phyloP scores from a whole-genome alignment of 2,329 filamentous ascomycete species.

The Aspergillus nomiae region DNA sequence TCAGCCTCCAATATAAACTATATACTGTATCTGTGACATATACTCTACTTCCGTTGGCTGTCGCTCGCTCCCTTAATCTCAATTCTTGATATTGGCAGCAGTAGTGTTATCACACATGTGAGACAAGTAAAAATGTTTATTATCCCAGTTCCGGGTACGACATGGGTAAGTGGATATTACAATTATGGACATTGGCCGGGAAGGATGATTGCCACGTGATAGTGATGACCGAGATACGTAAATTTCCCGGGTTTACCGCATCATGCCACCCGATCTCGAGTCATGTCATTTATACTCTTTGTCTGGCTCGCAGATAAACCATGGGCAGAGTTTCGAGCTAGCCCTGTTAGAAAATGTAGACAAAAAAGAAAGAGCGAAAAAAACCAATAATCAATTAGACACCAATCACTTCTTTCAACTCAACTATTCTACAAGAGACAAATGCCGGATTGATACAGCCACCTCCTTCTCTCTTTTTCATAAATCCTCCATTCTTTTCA shows the following conservation, averaged over 20 bases:
- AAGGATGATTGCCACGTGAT: not conserved
- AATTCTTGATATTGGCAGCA: not conserved
- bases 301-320: not conserved
- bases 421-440: slow-evolving; percentile 28
- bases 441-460: slow-evolving; percentile 18
- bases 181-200: not conserved
- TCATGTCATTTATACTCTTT: not conserved
- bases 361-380: slow-evolving; percentile 18
- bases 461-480: not conserved
- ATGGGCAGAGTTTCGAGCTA: not conserved
- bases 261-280: slow-evolving; percentile 4
- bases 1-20: not conserved
- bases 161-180: not conserved
- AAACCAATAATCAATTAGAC: slow-evolving; percentile 19
- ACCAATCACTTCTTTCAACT: slow-evolving; percentile 20
- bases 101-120: not conserved
- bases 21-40: not conserved
- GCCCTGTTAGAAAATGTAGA: not conserved
- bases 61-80: not conserved
- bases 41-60: not conserved
- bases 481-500: not conserved
- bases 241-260: slow-evolving; percentile 2
- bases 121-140: not conserved
- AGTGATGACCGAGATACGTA: not conserved
- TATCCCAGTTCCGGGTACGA: not conserved